These are phyloP conservation scores for Mortierella sp. DNA, from an alignment of 371 early-diverging fungal species.

Conservation along the genomic window DNA sequence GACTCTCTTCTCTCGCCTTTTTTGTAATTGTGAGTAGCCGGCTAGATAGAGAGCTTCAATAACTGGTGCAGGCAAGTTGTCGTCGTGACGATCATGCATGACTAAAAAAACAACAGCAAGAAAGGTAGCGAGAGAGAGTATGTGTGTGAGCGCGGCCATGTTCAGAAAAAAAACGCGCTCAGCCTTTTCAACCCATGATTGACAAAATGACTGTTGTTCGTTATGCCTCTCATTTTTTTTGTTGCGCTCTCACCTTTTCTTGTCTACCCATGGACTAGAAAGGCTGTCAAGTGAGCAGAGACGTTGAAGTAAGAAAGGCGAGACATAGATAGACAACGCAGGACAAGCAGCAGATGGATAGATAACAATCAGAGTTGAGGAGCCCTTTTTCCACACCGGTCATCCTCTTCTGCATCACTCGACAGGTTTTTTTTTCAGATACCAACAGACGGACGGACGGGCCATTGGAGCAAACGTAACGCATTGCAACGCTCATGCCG, in stretches of 20 bases:
- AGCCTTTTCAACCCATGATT: conserved; percentile 5
- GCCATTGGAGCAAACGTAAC: too few species aligned
- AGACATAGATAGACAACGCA: not conserved
- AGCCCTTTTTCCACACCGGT: not conserved
- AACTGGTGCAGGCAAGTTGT: not conserved
- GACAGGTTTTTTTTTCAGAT: not conserved
- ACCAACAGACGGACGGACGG: not conserved
- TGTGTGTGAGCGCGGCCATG: not conserved
- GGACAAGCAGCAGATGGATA: not conserved
- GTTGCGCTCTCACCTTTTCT: not conserved
- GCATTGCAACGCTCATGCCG: too few species aligned
- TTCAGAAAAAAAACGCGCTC: not conserved
- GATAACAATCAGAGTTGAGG: not conserved
- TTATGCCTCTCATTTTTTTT: not conserved
- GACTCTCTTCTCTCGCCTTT: not conserved
- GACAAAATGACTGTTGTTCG: not conserved
- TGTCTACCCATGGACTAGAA: not conserved
- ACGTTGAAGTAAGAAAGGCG: not conserved
- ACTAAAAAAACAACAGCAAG: not conserved
- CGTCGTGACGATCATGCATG: conserved; percentile 12
- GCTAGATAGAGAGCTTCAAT: not conserved
- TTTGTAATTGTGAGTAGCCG: not conserved
- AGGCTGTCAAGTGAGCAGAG: conserved; percentile 3
- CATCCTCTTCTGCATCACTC: not conserved
- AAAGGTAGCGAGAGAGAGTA: not conserved